phyloP scores from a whole-genome alignment of 495 filamentous ascomycete species.

The Evernia prunastri region DNA sequence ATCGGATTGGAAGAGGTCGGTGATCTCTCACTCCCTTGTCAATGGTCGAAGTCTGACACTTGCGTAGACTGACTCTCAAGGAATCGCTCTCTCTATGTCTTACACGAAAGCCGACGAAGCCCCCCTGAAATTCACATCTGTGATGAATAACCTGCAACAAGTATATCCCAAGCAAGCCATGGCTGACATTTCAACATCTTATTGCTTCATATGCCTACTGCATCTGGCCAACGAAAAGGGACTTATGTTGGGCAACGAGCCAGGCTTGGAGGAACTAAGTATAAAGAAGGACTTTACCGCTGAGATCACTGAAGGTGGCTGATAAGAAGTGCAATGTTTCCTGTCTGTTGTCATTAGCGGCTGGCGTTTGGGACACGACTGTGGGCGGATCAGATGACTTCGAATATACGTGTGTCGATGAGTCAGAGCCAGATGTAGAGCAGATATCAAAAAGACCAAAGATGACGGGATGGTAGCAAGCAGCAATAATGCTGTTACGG shows the following conservation, averaged over 20 bases:
- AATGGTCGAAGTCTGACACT: constrained; percentile 10
- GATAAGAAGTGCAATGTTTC: background rate
- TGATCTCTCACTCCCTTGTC: constrained; percentile 7
- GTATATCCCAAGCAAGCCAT: constrained; percentile 81
- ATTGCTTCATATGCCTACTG: constrained; percentile 92
- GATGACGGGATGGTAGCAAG: background rate
- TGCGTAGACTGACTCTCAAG: constrained; percentile 9
- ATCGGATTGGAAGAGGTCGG: constrained; percentile 56
- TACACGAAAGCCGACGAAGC: constrained; percentile 33
- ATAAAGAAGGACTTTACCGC: constrained; percentile 25
- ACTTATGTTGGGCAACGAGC: constrained; percentile 37
- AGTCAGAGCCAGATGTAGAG: background rate
- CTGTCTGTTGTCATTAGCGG: constrained; percentile 5
- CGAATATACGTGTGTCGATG: background rate
- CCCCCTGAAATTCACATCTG: constrained; percentile 73
- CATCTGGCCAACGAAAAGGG: constrained; percentile 98
- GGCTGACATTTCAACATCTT: constrained; percentile 93
- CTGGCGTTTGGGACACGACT: background rate
- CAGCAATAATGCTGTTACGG: background rate
- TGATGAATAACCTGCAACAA: constrained; percentile 80
- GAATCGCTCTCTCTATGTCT: background rate
- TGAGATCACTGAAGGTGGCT: constrained; percentile 20
- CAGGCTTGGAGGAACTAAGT: constrained; percentile 26
- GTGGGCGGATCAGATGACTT: background rate
- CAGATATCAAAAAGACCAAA: constrained; percentile 3